Percentiles rank a stretch among this genome's conserved stretches.
phyloP scores from a whole-genome alignment of 805 yeast species.

The Sugiyamaella americana region DNA sequence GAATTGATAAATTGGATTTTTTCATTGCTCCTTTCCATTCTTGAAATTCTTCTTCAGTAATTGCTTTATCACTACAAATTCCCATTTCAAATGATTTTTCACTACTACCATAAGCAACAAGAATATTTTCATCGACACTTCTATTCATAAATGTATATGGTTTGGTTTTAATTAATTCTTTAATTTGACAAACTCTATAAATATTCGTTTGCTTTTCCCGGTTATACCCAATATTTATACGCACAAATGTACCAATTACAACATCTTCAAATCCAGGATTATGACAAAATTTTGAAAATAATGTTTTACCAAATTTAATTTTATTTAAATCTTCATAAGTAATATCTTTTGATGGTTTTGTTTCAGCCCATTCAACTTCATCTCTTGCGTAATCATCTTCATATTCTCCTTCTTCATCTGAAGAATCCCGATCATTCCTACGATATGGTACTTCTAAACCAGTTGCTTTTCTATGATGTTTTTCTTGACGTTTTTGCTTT shows the following conservation, averaged over 20 bases:
- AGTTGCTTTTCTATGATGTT: constrained; percentile 18
- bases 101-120: constrained; percentile 75
- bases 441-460: constrained; percentile 14
- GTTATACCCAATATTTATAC: constrained; percentile 74
- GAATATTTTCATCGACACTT: constrained; percentile 51
- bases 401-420: constrained; percentile 31
- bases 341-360: constrained; percentile 38
- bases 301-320: constrained; percentile 69
- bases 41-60: constrained; percentile 66
- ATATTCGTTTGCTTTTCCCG: constrained; percentile 53
- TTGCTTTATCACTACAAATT: constrained; percentile 70
- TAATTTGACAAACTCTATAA: constrained; percentile 80
- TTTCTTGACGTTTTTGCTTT: constrained; percentile 68
- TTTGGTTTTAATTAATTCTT: constrained; percentile 46
- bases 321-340: constrained; percentile 62
- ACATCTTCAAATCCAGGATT: constrained; percentile 73
- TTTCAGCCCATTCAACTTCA: constrained; percentile 45
- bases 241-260: constrained; percentile 69
- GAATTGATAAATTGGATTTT: constrained; percentile 51
- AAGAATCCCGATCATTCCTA: constrained; percentile 14
- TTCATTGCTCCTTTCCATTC: constrained; percentile 58
- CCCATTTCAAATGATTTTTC: constrained; percentile 72
- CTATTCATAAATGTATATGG: constrained; percentile 48
- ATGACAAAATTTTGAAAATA: constrained; percentile 67
- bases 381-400: constrained; percentile 29